Base-by-base conservation (phyloP, 306 rosid genomes). In the Mimosa pudica region DNA sequence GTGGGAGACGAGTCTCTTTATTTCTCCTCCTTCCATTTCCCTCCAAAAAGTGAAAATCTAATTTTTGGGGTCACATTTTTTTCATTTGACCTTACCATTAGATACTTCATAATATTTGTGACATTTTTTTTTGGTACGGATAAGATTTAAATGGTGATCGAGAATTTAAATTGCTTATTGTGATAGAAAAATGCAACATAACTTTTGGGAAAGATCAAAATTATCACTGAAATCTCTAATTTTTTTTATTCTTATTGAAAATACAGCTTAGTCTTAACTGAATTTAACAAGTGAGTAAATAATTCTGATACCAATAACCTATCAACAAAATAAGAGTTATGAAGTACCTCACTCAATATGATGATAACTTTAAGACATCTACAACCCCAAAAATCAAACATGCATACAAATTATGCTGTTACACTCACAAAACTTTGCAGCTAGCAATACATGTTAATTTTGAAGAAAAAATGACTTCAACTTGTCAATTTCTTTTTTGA, bases 401-500 rank as follows among this genome's bases (percentile, higher is more conserved):
- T 46, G 80, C 72, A 78, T 82, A 74, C 48, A 63, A 76, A 51
- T 68, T 65, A 44, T 57, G 47, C 60, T 24, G 46, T n/a, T 47
- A 30, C 75, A 64, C 70, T 74, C 38, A n/a, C n/a, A 71, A 71
- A 24, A 47, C 68, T 55, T 66, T 71, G 20, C 55, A 58, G 74
- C 63, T 14, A 76, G 41, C 52, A 41, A 24, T 60, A 51, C 65
- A 80, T 41, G 30, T 60, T 47, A 61, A 48, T 60, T 49, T 76
- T 67, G 52, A 73, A 18, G 35, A 67, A 68, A 42, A 42, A 32
- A 80, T 49, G 79, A 74, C 79, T 70, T 63, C 75, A 65, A 74
- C 74, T 73, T 71, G n/a, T n/a, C n/a, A n/a, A n/a, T n/a, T n/a
- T n/a, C n/a, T n/a, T n/a, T n/a, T n/a, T n/a, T n/a, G n/a, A n/a